phyloP scores from a whole-genome alignment of 129 eudicot genomes.

The Flaveria trinervia region DNA sequence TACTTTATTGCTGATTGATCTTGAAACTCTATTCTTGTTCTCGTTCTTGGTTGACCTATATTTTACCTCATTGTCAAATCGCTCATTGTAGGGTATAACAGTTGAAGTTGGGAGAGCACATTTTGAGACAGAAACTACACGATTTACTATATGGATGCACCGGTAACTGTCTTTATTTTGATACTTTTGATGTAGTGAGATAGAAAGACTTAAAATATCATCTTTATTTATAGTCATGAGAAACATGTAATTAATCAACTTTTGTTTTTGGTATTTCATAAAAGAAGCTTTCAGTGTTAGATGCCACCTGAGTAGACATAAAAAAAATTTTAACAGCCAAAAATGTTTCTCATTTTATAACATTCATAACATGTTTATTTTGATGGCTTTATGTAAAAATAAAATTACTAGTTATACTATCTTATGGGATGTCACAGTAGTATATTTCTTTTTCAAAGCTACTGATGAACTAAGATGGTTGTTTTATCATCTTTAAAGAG shows the following conservation, averaged over 20 bases:
- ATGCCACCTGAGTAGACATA: neutral
- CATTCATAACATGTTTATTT: neutral
- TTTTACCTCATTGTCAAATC: constrained; percentile 4
- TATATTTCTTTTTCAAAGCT: neutral
- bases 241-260: neutral
- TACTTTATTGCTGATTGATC: neutral
- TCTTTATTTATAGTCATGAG: neutral
- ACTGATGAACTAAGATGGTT: neutral
- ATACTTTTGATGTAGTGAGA: neutral
- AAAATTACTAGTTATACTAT: neutral
- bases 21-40: neutral
- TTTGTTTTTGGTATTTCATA: neutral
- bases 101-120: constrained; percentile 97
- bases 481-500: neutral
- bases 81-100: constrained; percentile 67
- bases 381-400: neutral
- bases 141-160: constrained; percentile 98
- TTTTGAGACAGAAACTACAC: constrained; percentile 84
- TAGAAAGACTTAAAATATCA: neutral
- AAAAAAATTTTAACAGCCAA: neutral
- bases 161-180: constrained; percentile 49
- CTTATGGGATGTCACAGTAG: neutral
- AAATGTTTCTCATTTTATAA: neutral
- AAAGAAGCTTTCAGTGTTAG: neutral
- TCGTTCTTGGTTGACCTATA: constrained; percentile 18